Percentiles rank a stretch among this genome's conserved stretches.
Evolutionary conservation across 805 yeast species (phyloP).

Genomic region (Monosporozyma servazzii): DNA sequence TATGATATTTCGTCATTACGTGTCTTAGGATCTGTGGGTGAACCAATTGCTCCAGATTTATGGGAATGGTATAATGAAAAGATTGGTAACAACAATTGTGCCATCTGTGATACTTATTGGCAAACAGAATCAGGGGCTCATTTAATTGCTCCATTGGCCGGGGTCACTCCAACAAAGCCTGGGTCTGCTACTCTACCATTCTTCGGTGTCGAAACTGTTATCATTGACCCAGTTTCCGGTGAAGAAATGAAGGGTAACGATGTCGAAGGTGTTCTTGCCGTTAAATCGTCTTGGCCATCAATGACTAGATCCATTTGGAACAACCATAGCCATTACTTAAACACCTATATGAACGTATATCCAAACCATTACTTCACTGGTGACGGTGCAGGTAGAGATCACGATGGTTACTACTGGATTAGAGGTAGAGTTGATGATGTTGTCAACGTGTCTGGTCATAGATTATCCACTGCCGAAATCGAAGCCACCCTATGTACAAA

Average conservation of each 20-base stretch:
- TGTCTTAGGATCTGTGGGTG: constrained; percentile 95
- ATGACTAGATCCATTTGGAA: constrained; percentile 94
- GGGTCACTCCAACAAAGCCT: constrained; percentile 90
- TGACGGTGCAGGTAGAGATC: constrained; percentile 97
- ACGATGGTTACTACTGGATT: constrained; percentile 95
- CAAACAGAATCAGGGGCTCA: constrained; percentile 98
- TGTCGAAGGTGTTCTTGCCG: constrained; percentile 93
- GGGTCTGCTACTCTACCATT: constrained; percentile 96
- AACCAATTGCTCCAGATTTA: constrained; percentile 94
- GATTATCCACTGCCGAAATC: constrained; percentile 96
- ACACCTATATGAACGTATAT: constrained; percentile 88
- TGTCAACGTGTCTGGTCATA: constrained; percentile 95
- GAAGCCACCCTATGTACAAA: constrained; percentile 85
- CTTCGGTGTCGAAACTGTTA: constrained; percentile 85
- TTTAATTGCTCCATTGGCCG: constrained; percentile 88
- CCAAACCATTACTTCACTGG: constrained; percentile 94
- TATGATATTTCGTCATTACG: constrained; percentile 82
- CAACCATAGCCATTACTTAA: constrained; percentile 77
- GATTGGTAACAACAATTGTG: constrained; percentile 83
- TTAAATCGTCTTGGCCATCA: constrained; percentile 93
- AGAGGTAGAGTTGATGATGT: constrained; percentile 98
- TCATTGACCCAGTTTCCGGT: constrained; percentile 91
- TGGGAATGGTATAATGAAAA: constrained; percentile 98
- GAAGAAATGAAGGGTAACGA: constrained; percentile 75
- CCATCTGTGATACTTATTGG: constrained; percentile 96